Conservation (phyloP, 225 moss, liverwort and hornwort genomes). For the Polytrichum formosum region DNA sequence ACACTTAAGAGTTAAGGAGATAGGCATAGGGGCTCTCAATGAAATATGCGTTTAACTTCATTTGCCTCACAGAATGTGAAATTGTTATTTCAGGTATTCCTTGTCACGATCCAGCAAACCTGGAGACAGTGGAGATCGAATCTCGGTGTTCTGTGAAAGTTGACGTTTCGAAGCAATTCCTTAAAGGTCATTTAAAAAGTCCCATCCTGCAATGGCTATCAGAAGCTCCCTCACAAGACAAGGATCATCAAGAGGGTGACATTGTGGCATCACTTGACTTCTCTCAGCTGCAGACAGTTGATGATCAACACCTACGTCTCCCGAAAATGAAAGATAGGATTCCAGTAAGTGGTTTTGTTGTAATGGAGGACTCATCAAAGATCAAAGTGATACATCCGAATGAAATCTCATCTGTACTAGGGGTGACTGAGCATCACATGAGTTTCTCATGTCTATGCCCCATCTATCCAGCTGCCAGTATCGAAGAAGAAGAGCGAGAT, state of each 20-base stretch:
- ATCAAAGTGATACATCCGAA: conserved; percentile 70
- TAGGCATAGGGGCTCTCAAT: no score
- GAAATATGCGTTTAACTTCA: no score
- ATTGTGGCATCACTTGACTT: conserved; percentile 42
- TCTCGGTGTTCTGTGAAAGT: conserved; percentile 70
- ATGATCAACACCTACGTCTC: conserved; percentile 31
- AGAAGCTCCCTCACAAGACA: conserved; percentile 16
- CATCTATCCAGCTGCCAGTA: conserved; percentile 33
- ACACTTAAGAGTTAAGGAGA: no score
- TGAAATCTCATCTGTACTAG: conserved; percentile 60
- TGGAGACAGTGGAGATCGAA: conserved; percentile 80
- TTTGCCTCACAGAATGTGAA: neutral
- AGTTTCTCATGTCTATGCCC: conserved; percentile 76
- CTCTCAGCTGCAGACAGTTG: conserved; percentile 34
- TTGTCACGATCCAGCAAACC: conserved; percentile 93
- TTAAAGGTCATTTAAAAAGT: conserved; percentile 29
- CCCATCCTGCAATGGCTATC: conserved; percentile 25
- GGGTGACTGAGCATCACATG: conserved; percentile 62
- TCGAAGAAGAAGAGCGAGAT: conserved; percentile 26
- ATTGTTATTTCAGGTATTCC: conserved; percentile 54
- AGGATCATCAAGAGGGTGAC: conserved; percentile 17
- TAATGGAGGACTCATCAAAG: conserved; percentile 70
- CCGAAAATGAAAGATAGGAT: conserved; percentile 51
- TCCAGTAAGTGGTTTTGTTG: conserved; percentile 61
- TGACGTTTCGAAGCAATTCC: conserved; percentile 68